Conservation (phyloP, 2,329 filamentous ascomycete species). For the Aspergillus sp. region DNA sequence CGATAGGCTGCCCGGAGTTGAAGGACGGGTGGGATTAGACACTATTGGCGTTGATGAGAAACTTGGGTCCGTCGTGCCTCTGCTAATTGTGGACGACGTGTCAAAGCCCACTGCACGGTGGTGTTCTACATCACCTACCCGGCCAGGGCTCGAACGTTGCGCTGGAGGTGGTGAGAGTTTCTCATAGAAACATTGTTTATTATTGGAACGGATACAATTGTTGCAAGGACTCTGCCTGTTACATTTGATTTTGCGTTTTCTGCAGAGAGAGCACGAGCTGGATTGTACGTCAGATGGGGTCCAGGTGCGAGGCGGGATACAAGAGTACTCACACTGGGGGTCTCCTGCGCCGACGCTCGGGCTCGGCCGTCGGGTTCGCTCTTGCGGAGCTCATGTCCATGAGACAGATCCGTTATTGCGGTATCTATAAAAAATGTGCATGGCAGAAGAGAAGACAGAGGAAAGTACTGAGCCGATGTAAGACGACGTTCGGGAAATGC, state of each 20-base stretch:
- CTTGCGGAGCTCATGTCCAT: neutral
- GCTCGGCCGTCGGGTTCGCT: constrained; percentile 21
- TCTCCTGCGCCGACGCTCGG: constrained; percentile 40
- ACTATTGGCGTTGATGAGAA: constrained; percentile 9
- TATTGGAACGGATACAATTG: constrained; percentile 52
- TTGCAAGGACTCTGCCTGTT: constrained; percentile 59
- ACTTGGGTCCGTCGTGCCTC: constrained; percentile 8
- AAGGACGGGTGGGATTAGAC: constrained; percentile 15
- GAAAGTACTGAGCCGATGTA: neutral
- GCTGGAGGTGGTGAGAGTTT: constrained; percentile 8
- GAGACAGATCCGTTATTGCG: no score
- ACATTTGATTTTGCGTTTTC: constrained; percentile 62
- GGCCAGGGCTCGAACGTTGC: constrained; percentile 4
- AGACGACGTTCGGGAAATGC: constrained; percentile 18
- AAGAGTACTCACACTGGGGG: constrained; percentile 42
- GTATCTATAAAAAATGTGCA: neutral
- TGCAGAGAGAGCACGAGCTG: constrained; percentile 58
- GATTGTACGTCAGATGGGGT: constrained; percentile 9
- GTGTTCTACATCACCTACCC: neutral
- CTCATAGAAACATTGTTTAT: constrained; percentile 24
- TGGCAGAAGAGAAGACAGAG: neutral
- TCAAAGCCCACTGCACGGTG: neutral
- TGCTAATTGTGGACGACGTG: constrained; percentile 4
- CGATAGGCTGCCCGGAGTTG: constrained; percentile 21
- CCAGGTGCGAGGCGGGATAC: neutral